Evolutionary conservation across 2,329 filamentous ascomycete genomes (phyloP).

Genomic region (Fusarium robinianum): DNA sequence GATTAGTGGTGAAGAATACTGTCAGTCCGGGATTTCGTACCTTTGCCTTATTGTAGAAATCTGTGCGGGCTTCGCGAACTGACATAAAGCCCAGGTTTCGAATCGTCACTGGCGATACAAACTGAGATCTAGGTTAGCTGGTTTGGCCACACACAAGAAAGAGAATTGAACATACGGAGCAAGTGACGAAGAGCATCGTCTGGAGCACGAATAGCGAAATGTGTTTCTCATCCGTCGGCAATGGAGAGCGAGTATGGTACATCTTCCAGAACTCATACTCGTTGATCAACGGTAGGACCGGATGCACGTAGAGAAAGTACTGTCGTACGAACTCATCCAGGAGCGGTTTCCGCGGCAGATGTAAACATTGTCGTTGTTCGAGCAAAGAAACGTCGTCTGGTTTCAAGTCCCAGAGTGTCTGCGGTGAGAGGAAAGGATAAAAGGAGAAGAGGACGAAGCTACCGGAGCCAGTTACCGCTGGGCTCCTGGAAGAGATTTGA

Average conservation of each 20-base stretch:
- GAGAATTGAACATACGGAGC: slow-evolving; percentile 17
- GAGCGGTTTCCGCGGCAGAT: slow-evolving; percentile 15
- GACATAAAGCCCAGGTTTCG: background rate
- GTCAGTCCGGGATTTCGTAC: background rate
- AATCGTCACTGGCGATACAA: background rate
- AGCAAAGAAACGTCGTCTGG: background rate
- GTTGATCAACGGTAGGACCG: slow-evolving; percentile 28
- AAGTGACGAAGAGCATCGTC: slow-evolving; percentile 26
- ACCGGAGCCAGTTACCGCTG: background rate
- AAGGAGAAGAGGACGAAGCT: slow-evolving; percentile 3
- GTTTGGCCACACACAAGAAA: background rate
- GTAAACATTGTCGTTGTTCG: slow-evolving; percentile 18
- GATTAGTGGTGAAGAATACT: too few species aligned
- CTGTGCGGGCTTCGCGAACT: background rate
- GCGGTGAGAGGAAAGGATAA: slow-evolving; percentile 6
- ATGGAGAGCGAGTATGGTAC: slow-evolving; percentile 25
- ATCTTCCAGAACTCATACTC: slow-evolving; percentile 27
- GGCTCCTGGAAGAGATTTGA: background rate
- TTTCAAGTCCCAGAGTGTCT: background rate
- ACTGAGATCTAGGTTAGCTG: slow-evolving; percentile 3
- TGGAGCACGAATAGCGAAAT: slow-evolving; percentile 22
- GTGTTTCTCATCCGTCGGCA: background rate
- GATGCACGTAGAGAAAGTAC: slow-evolving; percentile 33
- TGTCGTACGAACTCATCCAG: slow-evolving; percentile 27
- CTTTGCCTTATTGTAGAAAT: slow-evolving; percentile 8